phyloP scores from a whole-genome alignment of 2,329 filamentous ascomycete species.

The Sarocladiaceae sp. region DNA sequence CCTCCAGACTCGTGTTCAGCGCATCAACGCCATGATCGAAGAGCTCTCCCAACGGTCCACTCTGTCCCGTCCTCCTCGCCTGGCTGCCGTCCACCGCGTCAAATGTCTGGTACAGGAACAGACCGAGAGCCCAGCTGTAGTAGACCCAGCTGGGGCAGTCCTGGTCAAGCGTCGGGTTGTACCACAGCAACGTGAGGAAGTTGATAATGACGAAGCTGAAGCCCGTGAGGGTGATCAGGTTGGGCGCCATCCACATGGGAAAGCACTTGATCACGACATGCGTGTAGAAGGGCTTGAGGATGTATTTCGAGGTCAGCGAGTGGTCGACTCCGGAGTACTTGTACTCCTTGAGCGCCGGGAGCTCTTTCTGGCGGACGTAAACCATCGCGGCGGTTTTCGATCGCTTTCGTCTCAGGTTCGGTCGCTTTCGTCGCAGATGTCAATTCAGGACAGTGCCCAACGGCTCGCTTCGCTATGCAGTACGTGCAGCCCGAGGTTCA shows the following conservation, averaged over 20 bases:
- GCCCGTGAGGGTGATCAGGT: conserved; percentile 81
- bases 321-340: conserved; percentile 92
- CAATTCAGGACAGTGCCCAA: no score
- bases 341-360: conserved; percentile 86
- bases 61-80: conserved; percentile 87
- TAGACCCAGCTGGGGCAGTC: conserved; percentile 97
- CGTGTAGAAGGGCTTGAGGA: conserved; percentile 96
- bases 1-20: conserved; percentile 90
- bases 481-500: no score
- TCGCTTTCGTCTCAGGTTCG: neutral
- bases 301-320: conserved; percentile 82
- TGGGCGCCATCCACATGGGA: conserved; percentile 89
- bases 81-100: conserved; percentile 94
- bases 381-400: conserved; percentile 56
- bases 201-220: conserved; percentile 88
- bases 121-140: conserved; percentile 77
- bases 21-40: conserved; percentile 98
- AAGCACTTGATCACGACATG: conserved; percentile 91
- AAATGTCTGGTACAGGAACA: conserved; percentile 97
- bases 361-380: conserved; percentile 87
- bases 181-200: conserved; percentile 88
- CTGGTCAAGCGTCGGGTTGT: conserved; percentile 86
- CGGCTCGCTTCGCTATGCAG: no score
- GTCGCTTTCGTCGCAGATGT: no score
- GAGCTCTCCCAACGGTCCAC: conserved; percentile 87